A percentile compares a stretch with the other conserved stretches of the same genome.
phyloP scores from a whole-genome alignment of 768 basidiomycete genomes.

The Tricholoma sp. region DNA sequence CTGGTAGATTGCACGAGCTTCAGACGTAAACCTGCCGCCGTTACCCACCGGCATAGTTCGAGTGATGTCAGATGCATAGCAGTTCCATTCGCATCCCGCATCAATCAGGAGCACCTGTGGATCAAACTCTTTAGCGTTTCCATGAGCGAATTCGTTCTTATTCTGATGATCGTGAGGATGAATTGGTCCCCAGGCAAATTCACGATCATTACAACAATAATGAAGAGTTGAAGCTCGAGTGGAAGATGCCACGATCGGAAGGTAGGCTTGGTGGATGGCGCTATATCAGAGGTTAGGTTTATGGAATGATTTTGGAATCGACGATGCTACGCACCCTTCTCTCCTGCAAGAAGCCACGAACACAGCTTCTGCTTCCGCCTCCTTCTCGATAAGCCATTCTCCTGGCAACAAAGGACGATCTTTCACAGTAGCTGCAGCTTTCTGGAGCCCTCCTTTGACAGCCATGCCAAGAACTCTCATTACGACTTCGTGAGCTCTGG shows the following conservation, averaged over 20 bases:
- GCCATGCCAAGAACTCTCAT: constrained; percentile 86
- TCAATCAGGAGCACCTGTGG: constrained; percentile 87
- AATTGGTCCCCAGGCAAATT: constrained; percentile 81
- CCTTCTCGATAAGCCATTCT: constrained; percentile 89
- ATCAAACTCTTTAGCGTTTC: constrained; percentile 34
- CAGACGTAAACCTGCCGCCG: constrained; percentile 79
- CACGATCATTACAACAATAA: constrained; percentile 90
- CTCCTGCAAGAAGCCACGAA: constrained; percentile 88
- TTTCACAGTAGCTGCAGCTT: constrained; percentile 38
- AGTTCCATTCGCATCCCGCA: constrained; percentile 85
- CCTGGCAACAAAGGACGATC: constrained; percentile 55
- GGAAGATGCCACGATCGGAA: constrained; percentile 88
- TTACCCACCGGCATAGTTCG: constrained; percentile 93
- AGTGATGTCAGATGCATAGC: constrained; percentile 52
- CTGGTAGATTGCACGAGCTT: constrained; percentile 78
- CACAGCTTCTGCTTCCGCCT: constrained; percentile 90
- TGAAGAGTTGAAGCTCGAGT: constrained; percentile 86
- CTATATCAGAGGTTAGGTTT: constrained; percentile 32
- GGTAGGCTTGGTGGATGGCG: constrained; percentile 82
- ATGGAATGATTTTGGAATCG: neutral
- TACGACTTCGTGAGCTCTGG: constrained; percentile 83
- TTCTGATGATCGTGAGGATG: constrained; percentile 51
- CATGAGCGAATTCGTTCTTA: constrained; percentile 38
- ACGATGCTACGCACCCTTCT: constrained; percentile 62
- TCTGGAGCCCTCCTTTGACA: constrained; percentile 51